Evolutionary conservation across 495 filamentous ascomycete genomes (phyloP), one percentile per base, ranked within the genome.

Genomic region (Hypoxylon fragiforme): DNA sequence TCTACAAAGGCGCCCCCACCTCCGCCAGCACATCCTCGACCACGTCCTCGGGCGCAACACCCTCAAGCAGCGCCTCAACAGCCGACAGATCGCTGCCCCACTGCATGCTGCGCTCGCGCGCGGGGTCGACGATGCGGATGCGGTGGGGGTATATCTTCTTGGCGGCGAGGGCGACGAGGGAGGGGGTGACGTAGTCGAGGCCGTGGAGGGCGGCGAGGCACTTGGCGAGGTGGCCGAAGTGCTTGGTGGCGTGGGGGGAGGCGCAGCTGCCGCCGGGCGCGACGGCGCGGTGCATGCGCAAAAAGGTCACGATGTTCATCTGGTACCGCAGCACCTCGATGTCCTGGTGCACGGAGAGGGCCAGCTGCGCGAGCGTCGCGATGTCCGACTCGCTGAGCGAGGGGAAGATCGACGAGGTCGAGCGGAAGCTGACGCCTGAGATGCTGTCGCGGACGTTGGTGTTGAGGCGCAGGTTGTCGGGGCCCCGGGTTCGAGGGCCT

Each of bases 111-210:
- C 91, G 72, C 71, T 99, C 94, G 46, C 81, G 78, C 53, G 86
- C 84, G 0, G 89, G 79, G 1, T 65, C 73, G 1, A 82, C 77
- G 7, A 96, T 76, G 2, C 77, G 64, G n/a, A 98, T 81, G 18
- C 89, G 83, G 68, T 98, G 95, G 19, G 84, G 79, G 61, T 95
- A 97, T 9, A 95, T 82, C 73, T 97, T 99, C 50, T 81, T 83
- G n/a, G 84, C 84, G 2, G 94, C 95, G 40, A 99, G 74, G 14
- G 76, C 81, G 8, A 95, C 85, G 15, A 99, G 78, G 3, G 90
- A 87, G 0, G 95, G 94, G 1, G 94, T 91, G 2, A 90, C 81
- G 62, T 85, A 97, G 44, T 85, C 80, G 13, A 94, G 72, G 9
- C 85, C 85, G 70, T 97, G 92, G 7, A 98, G 71, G 1, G 88